Evolutionary conservation across 2,329 filamentous ascomycete species (phyloP).

Genomic region (Gnomoniopsis sp.): DNA sequence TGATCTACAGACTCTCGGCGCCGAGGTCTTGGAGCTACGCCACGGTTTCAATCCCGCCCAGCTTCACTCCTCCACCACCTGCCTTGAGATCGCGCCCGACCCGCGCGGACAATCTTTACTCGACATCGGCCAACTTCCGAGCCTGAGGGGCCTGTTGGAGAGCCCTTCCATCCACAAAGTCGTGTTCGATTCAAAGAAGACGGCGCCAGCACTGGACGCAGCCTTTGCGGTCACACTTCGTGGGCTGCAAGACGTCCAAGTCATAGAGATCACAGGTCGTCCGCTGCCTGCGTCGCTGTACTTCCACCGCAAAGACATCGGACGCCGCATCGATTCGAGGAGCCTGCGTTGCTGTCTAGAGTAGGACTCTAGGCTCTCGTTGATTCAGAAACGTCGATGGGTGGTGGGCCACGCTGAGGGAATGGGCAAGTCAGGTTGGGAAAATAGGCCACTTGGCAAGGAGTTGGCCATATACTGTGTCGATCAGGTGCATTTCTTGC

Average conservation of each 20-base stretch:
- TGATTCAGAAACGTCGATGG: conserved; percentile 4
- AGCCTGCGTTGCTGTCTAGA: conserved; percentile 2
- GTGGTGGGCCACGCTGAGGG: background rate
- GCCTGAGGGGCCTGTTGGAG: background rate
- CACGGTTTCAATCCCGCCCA: background rate
- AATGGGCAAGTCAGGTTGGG: background rate
- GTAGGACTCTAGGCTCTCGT: conserved; percentile 6
- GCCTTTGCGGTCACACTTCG: background rate
- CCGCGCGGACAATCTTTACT: background rate
- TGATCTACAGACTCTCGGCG: background rate
- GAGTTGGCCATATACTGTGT: background rate
- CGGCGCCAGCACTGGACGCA: background rate
- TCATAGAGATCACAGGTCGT: background rate
- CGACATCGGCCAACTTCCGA: background rate
- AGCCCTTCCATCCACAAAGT: background rate
- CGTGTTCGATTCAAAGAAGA: background rate
- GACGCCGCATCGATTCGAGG: background rate
- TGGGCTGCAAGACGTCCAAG: background rate
- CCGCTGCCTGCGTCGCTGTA: background rate
- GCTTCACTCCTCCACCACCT: background rate
- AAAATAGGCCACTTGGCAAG: background rate
- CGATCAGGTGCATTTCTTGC: background rate
- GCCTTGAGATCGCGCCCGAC: background rate
- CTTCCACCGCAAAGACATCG: background rate
- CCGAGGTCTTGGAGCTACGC: background rate